These are phyloP conservation scores for Collybia mongolica DNA, from an alignment of 768 basidiomycete species.

Conservation along the genomic window DNA sequence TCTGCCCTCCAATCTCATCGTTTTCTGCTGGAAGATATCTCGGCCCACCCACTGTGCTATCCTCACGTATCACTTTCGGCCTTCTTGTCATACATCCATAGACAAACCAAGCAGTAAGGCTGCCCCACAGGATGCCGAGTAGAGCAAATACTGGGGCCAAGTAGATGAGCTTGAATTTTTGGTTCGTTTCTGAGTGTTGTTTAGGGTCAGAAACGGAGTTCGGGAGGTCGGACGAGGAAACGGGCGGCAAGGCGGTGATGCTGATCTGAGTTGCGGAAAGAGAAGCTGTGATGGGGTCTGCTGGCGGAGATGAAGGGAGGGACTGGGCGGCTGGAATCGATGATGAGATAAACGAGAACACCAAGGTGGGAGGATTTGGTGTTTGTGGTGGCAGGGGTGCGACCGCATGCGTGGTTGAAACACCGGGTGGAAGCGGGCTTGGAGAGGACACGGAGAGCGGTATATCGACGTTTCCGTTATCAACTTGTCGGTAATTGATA, in stretches of 20 bases:
- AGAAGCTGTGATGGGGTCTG: conserved; percentile 9
- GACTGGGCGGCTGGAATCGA: not conserved
- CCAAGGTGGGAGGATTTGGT: not conserved
- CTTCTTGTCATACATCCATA: conserved; percentile 31
- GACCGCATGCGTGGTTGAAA: not conserved
- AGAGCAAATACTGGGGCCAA: conserved; percentile 30
- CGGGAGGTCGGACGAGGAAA: conserved; percentile 5
- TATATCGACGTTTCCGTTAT: too few relatives aligned
- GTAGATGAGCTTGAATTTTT: conserved; percentile 14
- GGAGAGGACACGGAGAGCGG: not conserved
- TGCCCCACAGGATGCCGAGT: conserved; percentile 28
- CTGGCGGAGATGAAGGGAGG: conserved; percentile 3
- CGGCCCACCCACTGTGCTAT: conserved; percentile 13
- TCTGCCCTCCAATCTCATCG: not conserved
- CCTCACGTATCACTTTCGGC: conserved; percentile 10
- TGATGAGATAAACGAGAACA: conserved; percentile 1
- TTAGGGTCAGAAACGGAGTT: conserved; percentile 1
- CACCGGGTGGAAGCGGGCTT: not conserved
- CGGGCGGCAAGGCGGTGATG: conserved; percentile 8
- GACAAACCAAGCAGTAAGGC: conserved; percentile 30
- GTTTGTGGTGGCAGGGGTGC: not conserved
- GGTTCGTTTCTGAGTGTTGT: conserved; percentile 1
- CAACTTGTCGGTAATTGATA: conserved; percentile 8
- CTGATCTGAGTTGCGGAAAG: conserved; percentile 8
- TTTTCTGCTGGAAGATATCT: conserved; percentile 22